Evolutionary conservation across 2,329 filamentous ascomycete species (phyloP), one percentile per base, ranked within the genome.

Genomic region (Venturia aucupariae): DNA sequence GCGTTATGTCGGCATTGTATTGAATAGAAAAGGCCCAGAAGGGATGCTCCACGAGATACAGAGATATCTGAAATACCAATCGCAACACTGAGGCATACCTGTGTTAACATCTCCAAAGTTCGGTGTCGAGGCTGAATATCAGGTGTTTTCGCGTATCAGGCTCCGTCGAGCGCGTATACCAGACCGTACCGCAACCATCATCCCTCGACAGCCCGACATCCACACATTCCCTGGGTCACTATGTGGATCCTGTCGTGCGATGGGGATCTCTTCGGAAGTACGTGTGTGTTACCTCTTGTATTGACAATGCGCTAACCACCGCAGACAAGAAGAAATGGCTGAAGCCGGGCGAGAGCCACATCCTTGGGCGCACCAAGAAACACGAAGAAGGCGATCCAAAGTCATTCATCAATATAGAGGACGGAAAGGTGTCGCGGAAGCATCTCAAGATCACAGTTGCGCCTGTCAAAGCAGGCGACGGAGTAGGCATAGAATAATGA

Each of bases 381-480:
- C 24, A 10, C 2, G 39, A 35, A 41, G 32, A 39, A 44, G 38
- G 59, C 35, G 59, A 60, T 19, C 22, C 59, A 27, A 38, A 44
- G 27, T 39, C 59, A 42, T 60, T 60, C 35, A 38, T 41, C 27
- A 13, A 11, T 46, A 38, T 61, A 46, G 89, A 96, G 68, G 84
- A 87, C 6, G 84, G 94, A 71, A 90, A 89, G 71, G 90, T 99
- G 60, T 99, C 94, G 39, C 84, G 93, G 65, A 90, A 94, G 71
- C 94, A 99, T 75, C 78, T 97, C 68, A 87, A 87, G 39, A 86
- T 99, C 61, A 82, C 86, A 51, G 85, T 97, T 7, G 85, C 82
- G 59, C 70, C 77, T 0, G 87, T 93, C 44, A 77, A 80, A 48
- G 77, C 86, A 17, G 87, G 85, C 60, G 85, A 90, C 71, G 89